A percentile compares a stretch with the other conserved stretches of the same genome.
Evolutionary conservation across 495 filamentous ascomycete species (phyloP).

Genomic region (Polyplosphaeria fusca): DNA sequence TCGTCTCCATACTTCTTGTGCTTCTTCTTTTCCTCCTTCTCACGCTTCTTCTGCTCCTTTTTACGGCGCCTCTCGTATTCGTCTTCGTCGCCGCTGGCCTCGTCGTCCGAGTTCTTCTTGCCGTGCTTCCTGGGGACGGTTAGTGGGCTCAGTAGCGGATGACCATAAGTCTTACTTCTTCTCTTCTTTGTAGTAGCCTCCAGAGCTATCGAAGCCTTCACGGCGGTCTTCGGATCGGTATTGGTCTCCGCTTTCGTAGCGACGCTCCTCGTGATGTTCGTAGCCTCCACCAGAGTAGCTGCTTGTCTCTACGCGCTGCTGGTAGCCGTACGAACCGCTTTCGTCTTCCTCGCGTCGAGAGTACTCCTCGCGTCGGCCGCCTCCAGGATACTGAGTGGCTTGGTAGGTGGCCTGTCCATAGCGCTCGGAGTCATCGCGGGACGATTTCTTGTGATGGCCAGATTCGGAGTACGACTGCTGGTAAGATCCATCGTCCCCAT

Average conservation of each 20-base stretch:
- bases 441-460: conserved; percentile 39
- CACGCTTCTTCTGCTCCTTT: conserved; percentile 29
- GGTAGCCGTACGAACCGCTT: conserved; percentile 32
- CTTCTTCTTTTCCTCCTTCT: conserved; percentile 34
- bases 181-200: conserved; percentile 34
- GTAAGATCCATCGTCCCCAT: conserved; percentile 45
- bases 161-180: conserved; percentile 33
- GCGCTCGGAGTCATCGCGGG: conserved; percentile 36
- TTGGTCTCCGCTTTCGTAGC: conserved; percentile 33
- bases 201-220: conserved; percentile 30
- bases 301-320: conserved; percentile 28
- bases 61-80: conserved; percentile 27
- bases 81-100: conserved; percentile 30
- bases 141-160: too few species aligned
- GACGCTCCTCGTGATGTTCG: conserved; percentile 32
- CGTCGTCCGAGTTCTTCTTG: conserved; percentile 26
- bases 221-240: conserved; percentile 30
- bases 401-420: conserved; percentile 51
- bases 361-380: conserved; percentile 48
- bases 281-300: conserved; percentile 34
- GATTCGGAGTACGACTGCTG: conserved; percentile 46
- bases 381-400: conserved; percentile 45
- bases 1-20: conserved; percentile 25
- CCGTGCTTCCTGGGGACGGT: conserved; percentile 24
- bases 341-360: conserved; percentile 38